Evolutionary conservation across 495 filamentous ascomycete species (phyloP).

Genomic region (Beverwykella pulmonaria): DNA sequence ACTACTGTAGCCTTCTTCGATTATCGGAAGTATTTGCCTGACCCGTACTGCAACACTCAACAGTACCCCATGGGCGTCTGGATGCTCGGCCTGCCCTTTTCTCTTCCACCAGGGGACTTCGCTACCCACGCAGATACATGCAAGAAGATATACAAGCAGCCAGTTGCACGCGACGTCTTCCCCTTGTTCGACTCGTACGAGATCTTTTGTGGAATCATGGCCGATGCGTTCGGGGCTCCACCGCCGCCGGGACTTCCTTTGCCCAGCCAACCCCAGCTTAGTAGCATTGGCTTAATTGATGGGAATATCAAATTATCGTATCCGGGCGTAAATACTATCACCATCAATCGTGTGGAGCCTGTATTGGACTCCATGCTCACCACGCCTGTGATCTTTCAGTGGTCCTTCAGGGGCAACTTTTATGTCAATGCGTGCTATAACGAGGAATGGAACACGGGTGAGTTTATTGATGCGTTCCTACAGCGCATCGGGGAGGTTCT

Average conservation of each 20-base stretch:
- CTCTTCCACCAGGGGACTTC: constrained; percentile 5
- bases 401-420: constrained; percentile 3
- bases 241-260: constrained; percentile 5
- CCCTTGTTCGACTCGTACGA: constrained; percentile 13
- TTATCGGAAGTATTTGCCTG: constrained; percentile 13
- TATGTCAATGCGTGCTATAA: constrained; percentile 14
- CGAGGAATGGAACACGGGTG: constrained; percentile 6
- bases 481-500: neutral
- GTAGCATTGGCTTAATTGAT: constrained; percentile 6
- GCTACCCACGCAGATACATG: constrained; percentile 8
- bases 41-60: neutral
- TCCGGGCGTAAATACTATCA: neutral
- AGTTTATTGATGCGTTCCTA: constrained; percentile 1
- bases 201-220: constrained; percentile 8
- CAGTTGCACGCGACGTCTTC: constrained; percentile 17
- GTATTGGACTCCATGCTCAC: constrained; percentile 13
- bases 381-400: constrained; percentile 8
- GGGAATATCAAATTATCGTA: constrained; percentile 10
- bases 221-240: constrained; percentile 16
- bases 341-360: constrained; percentile 1
- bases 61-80: constrained; percentile 13
- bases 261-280: constrained; percentile 10
- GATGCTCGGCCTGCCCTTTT: constrained; percentile 15
- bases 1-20: constrained; percentile 11
- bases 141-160: constrained; percentile 9